Conservation (phyloP, 805 yeast species). For the Yarrowia hollandica region DNA sequence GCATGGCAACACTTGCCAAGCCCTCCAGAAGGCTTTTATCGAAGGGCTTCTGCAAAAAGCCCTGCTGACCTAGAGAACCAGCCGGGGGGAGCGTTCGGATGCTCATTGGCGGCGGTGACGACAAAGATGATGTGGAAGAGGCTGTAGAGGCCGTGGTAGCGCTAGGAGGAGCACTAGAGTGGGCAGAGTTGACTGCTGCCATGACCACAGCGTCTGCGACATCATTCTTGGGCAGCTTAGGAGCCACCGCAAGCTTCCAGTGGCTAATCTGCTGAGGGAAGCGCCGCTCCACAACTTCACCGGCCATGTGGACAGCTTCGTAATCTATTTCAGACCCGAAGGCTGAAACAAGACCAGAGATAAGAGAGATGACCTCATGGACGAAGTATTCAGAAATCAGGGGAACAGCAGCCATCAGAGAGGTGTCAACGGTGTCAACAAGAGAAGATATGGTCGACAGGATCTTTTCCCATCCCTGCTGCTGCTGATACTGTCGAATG, state of each 20-base stretch:
- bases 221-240: constrained; percentile 14
- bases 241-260: constrained; percentile 16
- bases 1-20: constrained; percentile 28
- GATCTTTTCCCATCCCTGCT: constrained; percentile 29
- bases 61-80: constrained; percentile 26
- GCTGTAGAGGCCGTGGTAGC: constrained; percentile 23
- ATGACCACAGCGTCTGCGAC: constrained; percentile 20
- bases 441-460: constrained; percentile 25
- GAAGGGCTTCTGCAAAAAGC: constrained; percentile 12
- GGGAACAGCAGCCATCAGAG: constrained; percentile 28
- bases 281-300: constrained; percentile 27
- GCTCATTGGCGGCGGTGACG: constrained; percentile 22
- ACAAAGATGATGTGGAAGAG: constrained; percentile 20
- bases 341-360: constrained; percentile 20
- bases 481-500: constrained; percentile 29
- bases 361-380: constrained; percentile 19
- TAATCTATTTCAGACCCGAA: constrained; percentile 26
- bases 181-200: constrained; percentile 13
- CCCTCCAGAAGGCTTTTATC: constrained; percentile 25
- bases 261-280: constrained; percentile 26
- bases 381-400: constrained; percentile 26
- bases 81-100: constrained; percentile 27
- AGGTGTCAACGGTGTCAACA: constrained; percentile 25
- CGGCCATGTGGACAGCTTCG: constrained; percentile 28
- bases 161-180: constrained; percentile 14